Base-by-base conservation (phyloP, 495 filamentous ascomycete genomes). In the Jackrogersella minutella region DNA sequence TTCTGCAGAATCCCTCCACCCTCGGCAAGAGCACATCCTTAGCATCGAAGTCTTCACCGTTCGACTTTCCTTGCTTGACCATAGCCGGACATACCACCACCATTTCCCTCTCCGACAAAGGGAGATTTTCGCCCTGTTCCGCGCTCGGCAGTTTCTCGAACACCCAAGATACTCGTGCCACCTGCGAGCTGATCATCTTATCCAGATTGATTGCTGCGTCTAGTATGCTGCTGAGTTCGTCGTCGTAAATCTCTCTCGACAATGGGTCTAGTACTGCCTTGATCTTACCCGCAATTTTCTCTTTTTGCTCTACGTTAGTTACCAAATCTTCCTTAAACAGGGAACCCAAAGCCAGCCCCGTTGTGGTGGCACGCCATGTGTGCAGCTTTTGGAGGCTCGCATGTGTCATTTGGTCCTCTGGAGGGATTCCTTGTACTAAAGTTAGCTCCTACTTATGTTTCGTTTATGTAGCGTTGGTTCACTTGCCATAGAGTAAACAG, bases 1-100 rank as follows among this genome's bases (percentile, higher is more conserved):
- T 2, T 17, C 2, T n/a, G 11, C 44, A 49, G 24, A 31, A 17
- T 9, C n/a, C 44, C 26, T 33, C 5, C 17, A 31, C 13, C 31
- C 44, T 19, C 17, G 44, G 44, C 10, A 49, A 10, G 1, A 49
- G 8, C 10, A 30, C 44, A 49, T 4, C 7, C 14, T 31, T n/a
- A 10, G 17, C 24, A 49, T 57, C 40, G 17, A 57, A 57, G 13
- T 57, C 54, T 34, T 57, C 54, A 33, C 54, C 54, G 8, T 57
- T 57, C 4, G 54, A 57, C 54, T 57, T 57, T 2, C 54, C 54
- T 44, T 17, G 39, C 16, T 57, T 57, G 9, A 46, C 0, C 39
- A 57, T 34, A 10, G 39, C 54, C 6, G 54, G 54, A 7, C n/a
- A 31, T 5, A 49, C 44, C 26, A 49, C 44, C n/a, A 49, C 24